Conservation (phyloP, 2,329 filamentous ascomycete species). For the Saccharata proteae region DNA sequence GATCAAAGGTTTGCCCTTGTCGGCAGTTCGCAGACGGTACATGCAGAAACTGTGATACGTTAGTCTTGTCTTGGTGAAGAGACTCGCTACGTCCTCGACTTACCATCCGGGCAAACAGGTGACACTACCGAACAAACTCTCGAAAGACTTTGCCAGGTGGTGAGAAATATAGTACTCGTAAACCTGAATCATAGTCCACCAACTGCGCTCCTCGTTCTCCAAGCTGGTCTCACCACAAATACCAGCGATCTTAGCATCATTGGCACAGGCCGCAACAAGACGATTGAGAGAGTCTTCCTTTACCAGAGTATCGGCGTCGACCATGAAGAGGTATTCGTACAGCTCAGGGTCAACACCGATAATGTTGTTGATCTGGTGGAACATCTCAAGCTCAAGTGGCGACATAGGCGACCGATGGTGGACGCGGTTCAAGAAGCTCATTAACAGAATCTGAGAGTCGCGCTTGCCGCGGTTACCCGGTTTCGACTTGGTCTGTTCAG, state of each 20-base stretch:
- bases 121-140: conserved; percentile 93
- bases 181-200: conserved; percentile 99
- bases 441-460: conserved; percentile 89
- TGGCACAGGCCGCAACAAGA: conserved; percentile 81
- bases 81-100: conserved; percentile 28
- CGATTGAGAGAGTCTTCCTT: conserved; percentile 85
- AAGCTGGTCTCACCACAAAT: conserved; percentile 95
- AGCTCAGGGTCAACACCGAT: conserved; percentile 96
- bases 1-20: conserved; percentile 88
- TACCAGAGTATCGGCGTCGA: conserved; percentile 94
- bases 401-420: conserved; percentile 92
- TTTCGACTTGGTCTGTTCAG: conserved; percentile 80
- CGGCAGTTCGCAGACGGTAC: conserved; percentile 89
- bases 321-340: conserved; percentile 95
- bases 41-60: conserved; percentile 71
- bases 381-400: conserved; percentile 92
- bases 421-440: conserved; percentile 97
- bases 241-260: conserved; percentile 91
- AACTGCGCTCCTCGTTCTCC: conserved; percentile 87
- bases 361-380: conserved; percentile 98
- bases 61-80: conserved; percentile 5
- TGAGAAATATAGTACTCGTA: conserved; percentile 99
- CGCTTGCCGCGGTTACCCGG: conserved; percentile 97
- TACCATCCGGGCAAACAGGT: conserved; percentile 99
- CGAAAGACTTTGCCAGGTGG: conserved; percentile 91